These are phyloP conservation scores for Suhomyces emberorum DNA, from an alignment of 805 yeast species.

Conservation along the genomic window DNA sequence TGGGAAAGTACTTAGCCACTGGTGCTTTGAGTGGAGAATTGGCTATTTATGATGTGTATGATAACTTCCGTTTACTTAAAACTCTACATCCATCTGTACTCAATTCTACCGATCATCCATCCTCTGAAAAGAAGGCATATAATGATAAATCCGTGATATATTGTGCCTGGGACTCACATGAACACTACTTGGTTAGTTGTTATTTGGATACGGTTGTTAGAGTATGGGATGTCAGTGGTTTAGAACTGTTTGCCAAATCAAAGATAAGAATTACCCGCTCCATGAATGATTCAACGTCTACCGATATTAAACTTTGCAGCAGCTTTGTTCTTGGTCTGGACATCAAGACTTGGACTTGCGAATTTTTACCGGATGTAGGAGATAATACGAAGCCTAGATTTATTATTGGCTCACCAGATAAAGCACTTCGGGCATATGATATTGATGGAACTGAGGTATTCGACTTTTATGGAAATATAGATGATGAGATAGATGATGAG, in stretches of 20 bases:
- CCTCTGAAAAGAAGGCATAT: conserved; percentile 23
- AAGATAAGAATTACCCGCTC: conserved; percentile 25
- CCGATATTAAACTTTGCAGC: conserved; percentile 20
- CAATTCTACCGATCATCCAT: conserved; percentile 26
- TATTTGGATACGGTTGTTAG: conserved; percentile 68
- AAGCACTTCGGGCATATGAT: conserved; percentile 43
- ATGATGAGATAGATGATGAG: conserved; percentile 16
- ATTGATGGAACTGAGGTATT: conserved; percentile 39
- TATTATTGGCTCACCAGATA: conserved; percentile 75
- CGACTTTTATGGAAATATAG: conserved; percentile 39
- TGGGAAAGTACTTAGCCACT: conserved; percentile 73
- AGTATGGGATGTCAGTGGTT: conserved; percentile 59
- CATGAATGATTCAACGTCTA: conserved; percentile 15
- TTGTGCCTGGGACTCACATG: conserved; percentile 75
- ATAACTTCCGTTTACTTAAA: conserved; percentile 33
- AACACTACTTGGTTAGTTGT: conserved; percentile 62
- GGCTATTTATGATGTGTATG: conserved; percentile 60
- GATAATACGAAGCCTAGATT: conserved; percentile 43
- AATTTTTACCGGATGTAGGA: conserved; percentile 58
- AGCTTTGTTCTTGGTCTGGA: conserved; percentile 41
- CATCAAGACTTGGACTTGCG: conserved; percentile 49
- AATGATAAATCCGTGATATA: conserved; percentile 52
- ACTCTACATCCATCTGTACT: conserved; percentile 27
- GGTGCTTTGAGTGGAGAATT: conserved; percentile 68
- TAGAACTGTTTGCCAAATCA: conserved; percentile 14